Conservation (phyloP, 129 eudicot species). For the Lactuca saligna region DNA sequence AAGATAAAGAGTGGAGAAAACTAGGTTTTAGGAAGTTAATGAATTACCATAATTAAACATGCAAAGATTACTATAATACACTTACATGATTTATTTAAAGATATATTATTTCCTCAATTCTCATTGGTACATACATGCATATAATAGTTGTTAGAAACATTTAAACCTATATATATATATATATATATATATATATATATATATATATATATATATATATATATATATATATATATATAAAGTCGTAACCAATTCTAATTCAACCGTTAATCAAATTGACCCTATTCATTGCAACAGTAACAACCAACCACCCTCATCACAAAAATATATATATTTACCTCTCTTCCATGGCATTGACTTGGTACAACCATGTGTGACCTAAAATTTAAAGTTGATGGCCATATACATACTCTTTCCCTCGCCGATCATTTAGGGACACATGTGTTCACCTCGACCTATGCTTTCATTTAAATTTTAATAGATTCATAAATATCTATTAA, state of each 20-base stretch:
- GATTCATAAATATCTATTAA: neutral
- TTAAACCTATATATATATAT: too few species aligned
- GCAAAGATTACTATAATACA: too few species aligned
- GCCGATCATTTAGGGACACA: conserved; percentile 17
- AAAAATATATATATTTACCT: conserved; percentile 27
- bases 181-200: too few species aligned
- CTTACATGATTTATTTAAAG: too few species aligned
- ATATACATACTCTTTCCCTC: conserved; percentile 6
- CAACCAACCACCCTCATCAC: conserved; percentile 25
- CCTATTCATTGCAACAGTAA: conserved; percentile 20
- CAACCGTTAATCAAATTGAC: neutral
- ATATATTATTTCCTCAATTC: too few species aligned
- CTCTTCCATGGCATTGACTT: conserved; percentile 33
- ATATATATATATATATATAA: too few species aligned
- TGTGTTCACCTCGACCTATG: conserved; percentile 9
- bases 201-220: too few species aligned
- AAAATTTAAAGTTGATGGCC: conserved; percentile 14
- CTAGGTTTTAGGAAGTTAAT: too few species aligned
- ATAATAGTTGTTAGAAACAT: too few species aligned
- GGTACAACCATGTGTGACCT: conserved; percentile 28
- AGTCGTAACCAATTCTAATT: neutral
- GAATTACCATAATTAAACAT: too few species aligned
- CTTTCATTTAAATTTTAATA: neutral
- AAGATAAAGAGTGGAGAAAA: too few species aligned
- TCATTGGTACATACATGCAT: too few species aligned